These are phyloP conservation scores for Fragaria ananassa DNA, from an alignment of 306 rosid species.

Conservation along the genomic window DNA sequence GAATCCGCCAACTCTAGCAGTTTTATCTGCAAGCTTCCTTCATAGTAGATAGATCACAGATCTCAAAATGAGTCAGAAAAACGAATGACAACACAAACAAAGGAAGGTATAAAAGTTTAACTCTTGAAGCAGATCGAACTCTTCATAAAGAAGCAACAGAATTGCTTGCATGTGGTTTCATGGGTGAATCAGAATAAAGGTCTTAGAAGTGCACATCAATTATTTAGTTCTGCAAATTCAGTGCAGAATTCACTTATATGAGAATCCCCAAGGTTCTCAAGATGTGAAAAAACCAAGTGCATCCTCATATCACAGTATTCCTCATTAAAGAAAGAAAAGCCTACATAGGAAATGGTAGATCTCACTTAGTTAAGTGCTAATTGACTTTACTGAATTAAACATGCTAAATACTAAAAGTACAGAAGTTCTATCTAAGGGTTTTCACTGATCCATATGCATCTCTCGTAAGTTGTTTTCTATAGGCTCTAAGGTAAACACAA, in stretches of 20 bases:
- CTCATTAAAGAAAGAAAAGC: not conserved
- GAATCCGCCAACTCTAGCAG: conserved; percentile 62
- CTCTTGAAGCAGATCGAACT: not conserved
- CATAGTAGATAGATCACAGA: not conserved
- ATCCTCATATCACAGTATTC: not conserved
- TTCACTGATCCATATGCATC: not conserved
- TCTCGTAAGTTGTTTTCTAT: not conserved
- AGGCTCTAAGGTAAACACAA: not conserved
- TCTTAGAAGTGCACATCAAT: not conserved
- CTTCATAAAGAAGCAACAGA: not conserved
- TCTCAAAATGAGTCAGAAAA: not conserved
- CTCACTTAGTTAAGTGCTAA: not conserved
- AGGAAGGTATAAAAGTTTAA: not conserved
- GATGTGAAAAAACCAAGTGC: not conserved
- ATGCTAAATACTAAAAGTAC: too few species aligned
- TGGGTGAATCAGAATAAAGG: not conserved
- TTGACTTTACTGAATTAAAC: not conserved
- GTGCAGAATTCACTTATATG: not conserved
- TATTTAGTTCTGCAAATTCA: not conserved
- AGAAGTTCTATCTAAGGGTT: not conserved
- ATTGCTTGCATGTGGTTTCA: not conserved
- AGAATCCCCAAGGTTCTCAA: not conserved
- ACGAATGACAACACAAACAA: not conserved
- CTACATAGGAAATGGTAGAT: not conserved
- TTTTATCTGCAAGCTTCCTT: conserved; percentile 85